Conservation (phyloP, 78 protist genomes). For the Polysphondylium violaceum region DNA sequence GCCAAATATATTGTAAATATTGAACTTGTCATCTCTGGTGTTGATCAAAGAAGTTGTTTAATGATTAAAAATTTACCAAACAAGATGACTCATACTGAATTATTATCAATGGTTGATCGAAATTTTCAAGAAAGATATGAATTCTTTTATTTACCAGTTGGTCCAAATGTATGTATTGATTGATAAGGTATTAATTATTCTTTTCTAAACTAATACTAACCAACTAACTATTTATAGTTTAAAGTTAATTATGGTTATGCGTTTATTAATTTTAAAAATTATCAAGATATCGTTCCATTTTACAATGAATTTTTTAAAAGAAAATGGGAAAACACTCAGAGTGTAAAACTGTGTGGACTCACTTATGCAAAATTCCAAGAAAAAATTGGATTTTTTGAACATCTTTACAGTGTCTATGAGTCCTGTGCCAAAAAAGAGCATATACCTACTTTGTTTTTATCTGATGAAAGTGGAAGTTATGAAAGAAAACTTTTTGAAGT, state of each 20-base stretch:
- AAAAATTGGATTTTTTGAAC: constrained; percentile 28
- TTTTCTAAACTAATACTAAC: background rate
- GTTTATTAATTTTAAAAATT: constrained; percentile 86
- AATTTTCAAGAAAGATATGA: constrained; percentile 86
- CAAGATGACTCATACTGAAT: constrained; percentile 81
- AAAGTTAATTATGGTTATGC: constrained; percentile 93
- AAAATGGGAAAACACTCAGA: constrained; percentile 88
- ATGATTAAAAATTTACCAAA: constrained; percentile 94
- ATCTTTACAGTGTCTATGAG: too few relatives aligned
- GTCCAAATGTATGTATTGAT: constrained; percentile 78
- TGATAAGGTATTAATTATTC: too few relatives aligned
- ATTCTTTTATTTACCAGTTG: constrained; percentile 94
- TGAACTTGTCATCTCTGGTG: constrained; percentile 46
- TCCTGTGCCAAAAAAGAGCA: too few relatives aligned
- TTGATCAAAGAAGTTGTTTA: constrained; percentile 88
- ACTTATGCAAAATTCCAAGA: constrained; percentile 90
- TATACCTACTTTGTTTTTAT: too few relatives aligned
- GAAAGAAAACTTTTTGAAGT: too few relatives aligned
- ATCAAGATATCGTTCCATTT: constrained; percentile 57
- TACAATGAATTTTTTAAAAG: constrained; percentile 63
- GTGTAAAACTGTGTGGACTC: constrained; percentile 85
- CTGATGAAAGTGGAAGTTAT: too few relatives aligned
- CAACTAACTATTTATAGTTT: constrained; percentile 37
- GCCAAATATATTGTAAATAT: constrained; percentile 26
- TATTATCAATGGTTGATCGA: constrained; percentile 78